These are phyloP conservation scores for Tillandsia leiboldiana DNA, from an alignment of 176 grass and related monocot species.

Conservation along the genomic window DNA sequence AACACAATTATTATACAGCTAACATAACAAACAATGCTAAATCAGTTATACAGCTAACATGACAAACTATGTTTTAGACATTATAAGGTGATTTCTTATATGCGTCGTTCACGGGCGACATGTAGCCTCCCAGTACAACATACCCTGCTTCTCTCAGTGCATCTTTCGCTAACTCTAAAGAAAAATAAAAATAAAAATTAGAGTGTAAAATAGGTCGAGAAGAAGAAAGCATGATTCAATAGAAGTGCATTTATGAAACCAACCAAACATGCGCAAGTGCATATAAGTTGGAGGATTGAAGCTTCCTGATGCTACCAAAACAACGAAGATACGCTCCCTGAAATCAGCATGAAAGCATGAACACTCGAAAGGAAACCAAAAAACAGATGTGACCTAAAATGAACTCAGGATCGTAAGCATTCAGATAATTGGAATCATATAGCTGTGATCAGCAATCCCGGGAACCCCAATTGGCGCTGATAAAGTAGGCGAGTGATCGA, in stretches of 20 bases:
- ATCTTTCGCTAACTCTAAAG: constrained; percentile 70
- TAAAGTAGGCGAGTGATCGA: not conserved
- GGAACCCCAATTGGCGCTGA: too few relatives aligned
- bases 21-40: too few relatives aligned
- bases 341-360: constrained; percentile 7
- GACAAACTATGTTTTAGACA: too few relatives aligned
- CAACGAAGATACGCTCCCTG: constrained; percentile 17
- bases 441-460: not conserved
- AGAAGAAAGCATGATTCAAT: not conserved
- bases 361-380: constrained; percentile 13
- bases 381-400: not conserved
- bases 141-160: constrained; percentile 51
- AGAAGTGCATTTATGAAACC: not conserved
- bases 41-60: too few relatives aligned
- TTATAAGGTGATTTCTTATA: too few relatives aligned
- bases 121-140: constrained; percentile 51
- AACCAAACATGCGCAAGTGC: constrained; percentile 92
- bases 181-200: not conserved
- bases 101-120: constrained; percentile 89
- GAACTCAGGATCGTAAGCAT: too few relatives aligned
- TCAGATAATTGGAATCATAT: not conserved
- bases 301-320: constrained; percentile 66
- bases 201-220: not conserved
- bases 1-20: too few relatives aligned
- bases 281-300: constrained; percentile 95